Conservation (phyloP, 192 early-diverging fungal species). For the Ambispora gerdemannii region DNA sequence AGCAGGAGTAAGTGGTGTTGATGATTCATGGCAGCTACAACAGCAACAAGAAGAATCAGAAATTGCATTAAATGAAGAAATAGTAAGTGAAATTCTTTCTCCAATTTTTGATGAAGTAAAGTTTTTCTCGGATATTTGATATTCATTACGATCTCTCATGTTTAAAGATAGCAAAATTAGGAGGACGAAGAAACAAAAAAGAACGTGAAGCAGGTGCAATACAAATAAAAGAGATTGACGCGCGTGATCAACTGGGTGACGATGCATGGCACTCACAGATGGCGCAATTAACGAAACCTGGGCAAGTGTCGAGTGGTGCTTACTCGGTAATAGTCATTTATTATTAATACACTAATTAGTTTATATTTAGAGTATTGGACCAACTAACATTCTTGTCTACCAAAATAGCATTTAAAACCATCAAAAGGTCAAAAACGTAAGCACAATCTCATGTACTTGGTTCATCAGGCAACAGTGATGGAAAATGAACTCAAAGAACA, state of each 20-base stretch:
- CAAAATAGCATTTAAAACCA: constrained; percentile 48
- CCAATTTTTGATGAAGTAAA: not conserved
- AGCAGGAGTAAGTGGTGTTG: not conserved
- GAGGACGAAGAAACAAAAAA: constrained; percentile 15
- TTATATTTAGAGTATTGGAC: not conserved
- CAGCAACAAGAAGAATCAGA: constrained; percentile 2
- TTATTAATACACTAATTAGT: no score
- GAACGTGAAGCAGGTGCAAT: constrained; percentile 16
- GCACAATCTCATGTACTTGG: constrained; percentile 77
- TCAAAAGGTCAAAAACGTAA: constrained; percentile 62
- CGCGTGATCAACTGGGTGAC: constrained; percentile 24
- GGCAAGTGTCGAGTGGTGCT: not conserved
- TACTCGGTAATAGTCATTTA: not conserved
- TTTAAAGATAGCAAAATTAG: constrained; percentile 15
- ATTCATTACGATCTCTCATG: not conserved
- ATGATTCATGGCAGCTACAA: constrained; percentile 3
- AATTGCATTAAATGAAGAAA: constrained; percentile 14
- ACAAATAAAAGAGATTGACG: constrained; percentile 24
- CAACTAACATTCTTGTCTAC: not conserved
- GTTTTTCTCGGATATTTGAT: not conserved
- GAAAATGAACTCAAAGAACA: constrained; percentile 58
- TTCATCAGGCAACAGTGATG: constrained; percentile 67
- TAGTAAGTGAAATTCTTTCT: not conserved
- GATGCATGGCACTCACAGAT: constrained; percentile 24
- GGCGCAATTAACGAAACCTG: constrained; percentile 16